Conservation (phyloP, 164 flowering plant species). For the Vitis rotundifolia region DNA sequence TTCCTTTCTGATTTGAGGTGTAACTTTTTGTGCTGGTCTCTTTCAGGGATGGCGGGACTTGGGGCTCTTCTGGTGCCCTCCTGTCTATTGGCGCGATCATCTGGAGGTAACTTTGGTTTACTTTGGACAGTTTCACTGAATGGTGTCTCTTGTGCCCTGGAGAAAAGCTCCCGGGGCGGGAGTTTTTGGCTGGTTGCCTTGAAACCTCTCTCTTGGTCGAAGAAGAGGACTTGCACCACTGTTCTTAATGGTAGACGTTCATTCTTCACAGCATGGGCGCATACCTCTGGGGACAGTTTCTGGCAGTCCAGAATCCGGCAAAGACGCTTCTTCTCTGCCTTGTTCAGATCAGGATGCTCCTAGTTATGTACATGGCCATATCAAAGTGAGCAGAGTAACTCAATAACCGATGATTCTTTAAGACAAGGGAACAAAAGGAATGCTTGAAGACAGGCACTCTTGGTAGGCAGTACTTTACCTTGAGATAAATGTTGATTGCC, state of each 20-base stretch:
- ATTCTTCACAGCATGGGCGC: slow-evolving; percentile 76
- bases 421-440: no score
- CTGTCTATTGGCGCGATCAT: slow-evolving; percentile 2
- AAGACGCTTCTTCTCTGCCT: slow-evolving; percentile 69
- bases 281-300: slow-evolving; percentile 62
- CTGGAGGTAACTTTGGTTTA: slow-evolving; percentile 18
- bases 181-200: slow-evolving; percentile 17
- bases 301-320: slow-evolving; percentile 76
- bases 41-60: slow-evolving; percentile 7
- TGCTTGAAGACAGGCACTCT: no score
- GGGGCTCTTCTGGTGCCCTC: slow-evolving; percentile 2
- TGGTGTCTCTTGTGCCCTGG: slow-evolving; percentile 5
- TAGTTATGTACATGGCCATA: slow-evolving; percentile 13
- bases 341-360: slow-evolving; percentile 72
- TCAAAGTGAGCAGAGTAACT: not conserved
- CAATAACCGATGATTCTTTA: no score
- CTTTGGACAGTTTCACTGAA: slow-evolving; percentile 2
- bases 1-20: slow-evolving; percentile 16
- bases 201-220: slow-evolving; percentile 64
- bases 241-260: slow-evolving; percentile 85
- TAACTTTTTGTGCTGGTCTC: slow-evolving; percentile 6
- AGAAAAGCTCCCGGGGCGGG: slow-evolving; percentile 5
- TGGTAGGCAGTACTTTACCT: slow-evolving; percentile 40
- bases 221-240: slow-evolving; percentile 85
- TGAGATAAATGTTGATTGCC: slow-evolving; percentile 77